phyloP scores from a whole-genome alignment of 257 asterid genomes.

The Ehretia macrophylla region DNA sequence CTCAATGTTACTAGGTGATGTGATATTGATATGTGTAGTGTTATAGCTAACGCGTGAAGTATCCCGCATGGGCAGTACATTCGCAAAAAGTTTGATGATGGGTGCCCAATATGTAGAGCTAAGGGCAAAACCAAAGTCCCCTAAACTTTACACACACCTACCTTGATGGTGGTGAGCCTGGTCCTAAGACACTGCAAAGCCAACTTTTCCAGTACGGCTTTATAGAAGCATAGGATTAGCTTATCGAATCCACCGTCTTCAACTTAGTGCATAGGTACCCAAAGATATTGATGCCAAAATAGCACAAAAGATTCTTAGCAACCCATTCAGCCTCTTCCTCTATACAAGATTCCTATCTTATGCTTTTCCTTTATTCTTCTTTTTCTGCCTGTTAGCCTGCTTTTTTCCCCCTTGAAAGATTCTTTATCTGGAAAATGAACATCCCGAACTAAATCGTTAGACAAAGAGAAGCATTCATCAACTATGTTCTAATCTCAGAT shows the following conservation, averaged over 20 bases:
- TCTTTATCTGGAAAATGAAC: not conserved
- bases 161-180: not conserved
- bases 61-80: too few relatives aligned
- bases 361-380: not conserved
- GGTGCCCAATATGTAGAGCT: not conserved
- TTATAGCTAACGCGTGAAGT: too few relatives aligned
- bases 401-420: conserved; percentile 2
- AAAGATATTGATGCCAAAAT: conserved; percentile 4
- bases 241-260: not conserved
- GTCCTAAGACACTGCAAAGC: not conserved
- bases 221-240: not conserved
- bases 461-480: too few relatives aligned
- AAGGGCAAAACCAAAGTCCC: not conserved
- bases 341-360: not conserved
- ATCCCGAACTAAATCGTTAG: too few relatives aligned
- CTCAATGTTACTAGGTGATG: too few relatives aligned
- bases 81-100: too few relatives aligned
- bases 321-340: conserved; percentile 1
- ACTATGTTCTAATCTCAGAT: not conserved
- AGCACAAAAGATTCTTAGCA: conserved; percentile 5
- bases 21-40: too few relatives aligned
- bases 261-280: too few relatives aligned
- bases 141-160: not conserved
- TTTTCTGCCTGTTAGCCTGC: not conserved
- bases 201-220: not conserved